Percentiles rank a stretch among this genome's conserved stretches.
Conservation (phyloP, 495 filamentous ascomycete genomes). For the Stereocaulon alpinum region DNA sequence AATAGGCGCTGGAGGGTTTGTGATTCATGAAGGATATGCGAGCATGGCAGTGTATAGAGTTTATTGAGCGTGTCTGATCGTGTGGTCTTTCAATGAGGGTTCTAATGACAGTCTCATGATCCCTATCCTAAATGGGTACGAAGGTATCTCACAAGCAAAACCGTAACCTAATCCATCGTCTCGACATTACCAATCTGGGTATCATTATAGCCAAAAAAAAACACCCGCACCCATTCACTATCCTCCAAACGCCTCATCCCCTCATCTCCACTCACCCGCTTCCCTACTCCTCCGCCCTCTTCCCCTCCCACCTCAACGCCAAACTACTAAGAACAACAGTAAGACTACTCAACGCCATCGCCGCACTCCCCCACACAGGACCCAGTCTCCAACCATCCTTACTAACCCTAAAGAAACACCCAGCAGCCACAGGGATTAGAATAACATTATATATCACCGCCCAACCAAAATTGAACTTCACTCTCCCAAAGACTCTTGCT, state of each 20-base stretch:
- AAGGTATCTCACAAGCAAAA: too few relatives aligned
- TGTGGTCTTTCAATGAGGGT: too few relatives aligned
- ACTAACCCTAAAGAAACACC: slow-evolving; percentile 51
- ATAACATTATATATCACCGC: slow-evolving; percentile 75
- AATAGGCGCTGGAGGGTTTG: not conserved
- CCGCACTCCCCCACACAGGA: slow-evolving; percentile 76
- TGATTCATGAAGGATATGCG: not conserved
- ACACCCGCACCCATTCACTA: not conserved
- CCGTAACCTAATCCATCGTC: too few relatives aligned
- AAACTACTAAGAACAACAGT: slow-evolving; percentile 68
- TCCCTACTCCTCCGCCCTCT: not conserved
- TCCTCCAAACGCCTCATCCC: not conserved
- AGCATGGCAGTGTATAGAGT: not conserved
- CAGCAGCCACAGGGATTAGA: slow-evolving; percentile 75
- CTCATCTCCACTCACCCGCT: not conserved
- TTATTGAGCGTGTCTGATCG: not conserved
- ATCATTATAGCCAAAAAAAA: too few relatives aligned
- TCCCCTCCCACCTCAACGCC: slow-evolving; percentile 43
- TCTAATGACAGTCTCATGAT: too few relatives aligned
- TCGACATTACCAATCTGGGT: too few relatives aligned
- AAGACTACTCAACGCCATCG: slow-evolving; percentile 79
- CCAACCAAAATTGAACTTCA: slow-evolving; percentile 84
- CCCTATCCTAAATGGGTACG: not conserved
- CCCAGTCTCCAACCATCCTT: slow-evolving; percentile 45
- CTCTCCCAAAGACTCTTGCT: slow-evolving; percentile 59